phyloP scores from a whole-genome alignment of 2,329 filamentous ascomycete species.

The Aspergillus awamori region DNA sequence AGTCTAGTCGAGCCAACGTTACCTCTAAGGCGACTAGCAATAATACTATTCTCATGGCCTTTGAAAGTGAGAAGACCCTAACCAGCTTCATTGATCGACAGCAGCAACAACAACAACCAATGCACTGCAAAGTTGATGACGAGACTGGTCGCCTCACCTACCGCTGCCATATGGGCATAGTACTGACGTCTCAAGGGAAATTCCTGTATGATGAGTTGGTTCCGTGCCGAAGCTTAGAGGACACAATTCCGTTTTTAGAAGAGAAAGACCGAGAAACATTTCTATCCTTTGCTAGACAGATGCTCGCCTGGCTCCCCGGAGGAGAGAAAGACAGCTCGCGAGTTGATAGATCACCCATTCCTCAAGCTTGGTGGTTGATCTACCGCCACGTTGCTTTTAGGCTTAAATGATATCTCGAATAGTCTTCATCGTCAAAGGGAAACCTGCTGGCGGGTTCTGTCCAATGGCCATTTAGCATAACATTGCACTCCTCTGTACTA shows the following conservation, averaged over 20 bases:
- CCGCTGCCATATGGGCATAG: constrained; percentile 21
- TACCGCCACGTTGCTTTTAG: neutral
- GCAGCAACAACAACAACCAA: constrained; percentile 19
- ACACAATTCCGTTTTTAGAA: constrained; percentile 28
- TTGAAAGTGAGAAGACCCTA: constrained; percentile 28
- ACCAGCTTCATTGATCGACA: constrained; percentile 24
- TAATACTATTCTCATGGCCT: constrained; percentile 42
- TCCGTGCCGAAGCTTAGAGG: constrained; percentile 24
- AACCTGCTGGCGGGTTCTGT: no score
- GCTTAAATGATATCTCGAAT: no score
- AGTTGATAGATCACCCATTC: constrained; percentile 42
- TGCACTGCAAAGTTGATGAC: constrained; percentile 21
- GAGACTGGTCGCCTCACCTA: constrained; percentile 23
- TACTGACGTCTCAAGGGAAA: constrained; percentile 24
- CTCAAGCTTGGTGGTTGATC: constrained; percentile 14
- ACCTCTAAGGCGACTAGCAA: constrained; percentile 8
- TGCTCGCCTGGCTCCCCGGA: constrained; percentile 42
- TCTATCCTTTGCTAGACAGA: constrained; percentile 36
- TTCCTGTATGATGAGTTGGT: constrained; percentile 29
- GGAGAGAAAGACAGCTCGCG: constrained; percentile 39
- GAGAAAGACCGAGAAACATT: constrained; percentile 36
- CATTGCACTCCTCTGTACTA: no score
- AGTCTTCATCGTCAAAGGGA: no score
- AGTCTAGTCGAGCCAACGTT: constrained; percentile 1
- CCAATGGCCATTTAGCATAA: no score